Evolutionary conservation across 2,329 filamentous ascomycete species (phyloP).

Genomic region (Neopestalotiopsis clavispora): DNA sequence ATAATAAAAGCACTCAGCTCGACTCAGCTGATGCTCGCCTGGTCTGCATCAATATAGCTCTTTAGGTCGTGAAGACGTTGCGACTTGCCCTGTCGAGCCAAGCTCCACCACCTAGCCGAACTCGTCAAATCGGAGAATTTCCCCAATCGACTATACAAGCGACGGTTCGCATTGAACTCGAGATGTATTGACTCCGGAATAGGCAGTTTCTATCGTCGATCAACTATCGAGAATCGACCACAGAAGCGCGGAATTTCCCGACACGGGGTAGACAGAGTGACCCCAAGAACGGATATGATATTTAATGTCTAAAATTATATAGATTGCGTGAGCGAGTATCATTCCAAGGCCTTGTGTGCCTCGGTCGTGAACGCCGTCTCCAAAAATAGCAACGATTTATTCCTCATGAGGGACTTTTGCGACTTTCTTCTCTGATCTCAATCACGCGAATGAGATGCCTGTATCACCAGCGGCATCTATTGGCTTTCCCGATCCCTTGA

Average conservation of each 20-base stretch:
- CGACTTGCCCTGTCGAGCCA: constrained; percentile 5
- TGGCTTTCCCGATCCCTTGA: neutral
- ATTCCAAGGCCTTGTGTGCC: neutral
- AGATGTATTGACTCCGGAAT: neutral
- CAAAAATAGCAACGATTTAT: neutral
- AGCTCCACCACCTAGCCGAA: constrained; percentile 3
- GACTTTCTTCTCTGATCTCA: neutral
- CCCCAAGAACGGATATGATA: too few species aligned
- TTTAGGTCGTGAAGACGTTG: neutral
- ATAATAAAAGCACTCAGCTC: neutral
- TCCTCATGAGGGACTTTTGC: neutral
- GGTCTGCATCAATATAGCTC: neutral
- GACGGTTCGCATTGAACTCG: neutral
- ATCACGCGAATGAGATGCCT: constrained; percentile 2
- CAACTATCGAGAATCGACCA: neutral
- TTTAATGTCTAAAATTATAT: neutral
- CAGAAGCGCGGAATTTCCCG: neutral
- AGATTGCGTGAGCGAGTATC: neutral
- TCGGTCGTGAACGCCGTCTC: neutral
- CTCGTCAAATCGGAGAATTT: constrained; percentile 13
- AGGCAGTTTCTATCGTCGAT: constrained; percentile 11
- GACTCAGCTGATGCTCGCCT: neutral
- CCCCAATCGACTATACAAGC: constrained; percentile 1
- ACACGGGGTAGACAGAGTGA: too few species aligned
- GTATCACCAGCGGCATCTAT: constrained; percentile 8